A percentile compares a stretch with the other conserved stretches of the same genome.
Evolutionary conservation across 257 asterid genomes (phyloP).

Genomic region (Nicotiana otophora): DNA sequence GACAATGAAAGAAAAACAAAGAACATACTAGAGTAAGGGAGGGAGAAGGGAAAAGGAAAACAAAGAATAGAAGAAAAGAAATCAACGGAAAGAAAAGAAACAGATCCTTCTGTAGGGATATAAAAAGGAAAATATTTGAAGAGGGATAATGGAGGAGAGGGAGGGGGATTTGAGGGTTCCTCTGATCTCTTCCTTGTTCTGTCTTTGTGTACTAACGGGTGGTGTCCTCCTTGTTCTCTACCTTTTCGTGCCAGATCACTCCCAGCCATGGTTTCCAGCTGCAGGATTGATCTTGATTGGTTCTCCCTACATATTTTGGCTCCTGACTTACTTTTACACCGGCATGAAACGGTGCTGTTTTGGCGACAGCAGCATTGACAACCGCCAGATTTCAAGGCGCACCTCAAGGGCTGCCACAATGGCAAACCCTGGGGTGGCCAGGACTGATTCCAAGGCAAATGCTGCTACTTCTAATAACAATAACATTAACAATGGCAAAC

Average conservation of each 20-base stretch:
- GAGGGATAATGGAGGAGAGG: slow-evolving; percentile 30
- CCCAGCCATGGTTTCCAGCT: slow-evolving; percentile 30
- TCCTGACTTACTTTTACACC: slow-evolving; percentile 28
- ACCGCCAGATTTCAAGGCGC: slow-evolving; percentile 8
- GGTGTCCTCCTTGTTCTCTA: slow-evolving; percentile 31
- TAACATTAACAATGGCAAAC: not conserved
- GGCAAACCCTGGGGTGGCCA: slow-evolving; percentile 1
- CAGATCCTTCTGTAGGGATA: not conserved
- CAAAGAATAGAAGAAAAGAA: not conserved
- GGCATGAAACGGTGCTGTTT: slow-evolving; percentile 13
- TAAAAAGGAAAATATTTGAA: not conserved
- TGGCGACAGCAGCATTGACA: not conserved
- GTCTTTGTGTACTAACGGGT: slow-evolving; percentile 22
- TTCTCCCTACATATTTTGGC: slow-evolving; percentile 33
- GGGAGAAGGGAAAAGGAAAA: not conserved
- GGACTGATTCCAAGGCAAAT: not conserved
- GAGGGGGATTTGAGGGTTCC: slow-evolving; percentile 34
- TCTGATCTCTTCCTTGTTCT: slow-evolving; percentile 26
- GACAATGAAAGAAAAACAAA: not conserved
- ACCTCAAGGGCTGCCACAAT: not conserved
- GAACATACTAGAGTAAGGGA: not conserved
- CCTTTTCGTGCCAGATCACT: slow-evolving; percentile 17
- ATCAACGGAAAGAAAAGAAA: not conserved
- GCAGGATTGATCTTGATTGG: slow-evolving; percentile 30
- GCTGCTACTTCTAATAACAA: not conserved